These are phyloP conservation scores for Zygosaccharomyces pseudorouxii DNA, from an alignment of 805 yeast species.

Conservation along the genomic window DNA sequence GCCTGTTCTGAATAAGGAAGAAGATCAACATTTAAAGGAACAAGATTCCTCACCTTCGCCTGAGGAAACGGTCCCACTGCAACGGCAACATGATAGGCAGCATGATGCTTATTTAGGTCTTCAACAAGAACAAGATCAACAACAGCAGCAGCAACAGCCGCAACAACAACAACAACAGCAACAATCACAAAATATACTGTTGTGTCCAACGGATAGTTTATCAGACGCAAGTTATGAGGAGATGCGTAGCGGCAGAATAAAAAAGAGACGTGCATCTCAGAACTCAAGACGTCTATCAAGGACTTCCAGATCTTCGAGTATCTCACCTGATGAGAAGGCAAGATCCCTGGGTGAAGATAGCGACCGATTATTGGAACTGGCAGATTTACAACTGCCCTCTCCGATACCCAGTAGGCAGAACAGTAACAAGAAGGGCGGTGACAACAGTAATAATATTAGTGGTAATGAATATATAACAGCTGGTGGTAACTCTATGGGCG, in stretches of 20 bases:
- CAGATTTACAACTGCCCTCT: slow-evolving; percentile 21
- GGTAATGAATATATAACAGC: background rate
- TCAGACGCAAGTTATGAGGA: slow-evolving; percentile 17
- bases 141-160: slow-evolving; percentile 8
- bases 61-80: slow-evolving; percentile 4
- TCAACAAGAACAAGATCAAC: slow-evolving; percentile 7
- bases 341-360: slow-evolving; percentile 32
- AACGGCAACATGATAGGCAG: slow-evolving; percentile 1
- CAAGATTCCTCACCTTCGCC: slow-evolving; percentile 9
- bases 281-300: slow-evolving; percentile 17
- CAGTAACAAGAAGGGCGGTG: background rate
- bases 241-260: slow-evolving; percentile 29
- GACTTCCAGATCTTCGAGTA: slow-evolving; percentile 12
- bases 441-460: slow-evolving; percentile 6
- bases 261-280: slow-evolving; percentile 20
- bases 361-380: slow-evolving; percentile 30
- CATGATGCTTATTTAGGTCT: background rate
- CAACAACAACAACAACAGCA: slow-evolving; percentile 9
- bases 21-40: background rate
- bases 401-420: slow-evolving; percentile 9
- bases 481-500: slow-evolving; percentile 3
- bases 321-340: slow-evolving; percentile 30
- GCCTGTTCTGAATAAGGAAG: background rate
- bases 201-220: slow-evolving; percentile 11
- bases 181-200: slow-evolving; percentile 7